phyloP scores from a whole-genome alignment of 148 eudicot genomes.

The Silene conica region DNA sequence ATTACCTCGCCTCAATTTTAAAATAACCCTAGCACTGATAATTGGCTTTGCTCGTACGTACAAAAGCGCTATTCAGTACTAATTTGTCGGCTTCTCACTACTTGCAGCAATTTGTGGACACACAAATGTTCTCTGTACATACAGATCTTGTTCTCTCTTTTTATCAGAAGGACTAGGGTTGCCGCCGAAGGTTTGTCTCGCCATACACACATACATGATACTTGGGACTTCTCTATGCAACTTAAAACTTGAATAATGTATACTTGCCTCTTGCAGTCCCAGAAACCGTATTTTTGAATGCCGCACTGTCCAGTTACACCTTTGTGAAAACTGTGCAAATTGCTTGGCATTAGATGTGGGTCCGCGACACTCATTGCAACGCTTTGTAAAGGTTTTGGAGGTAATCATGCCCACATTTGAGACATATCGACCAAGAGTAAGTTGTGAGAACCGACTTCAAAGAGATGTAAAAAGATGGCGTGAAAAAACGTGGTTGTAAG shows the following conservation, averaged over 20 bases:
- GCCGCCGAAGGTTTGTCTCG: slow-evolving; percentile 18
- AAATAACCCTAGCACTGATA: not conserved
- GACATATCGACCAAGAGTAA: too few species aligned
- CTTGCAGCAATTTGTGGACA: slow-evolving; percentile 75
- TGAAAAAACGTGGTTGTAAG: slow-evolving; percentile 5
- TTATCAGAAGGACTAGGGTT: slow-evolving; percentile 73
- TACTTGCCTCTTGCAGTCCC: not conserved
- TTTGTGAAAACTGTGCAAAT: not conserved
- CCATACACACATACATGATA: not conserved
- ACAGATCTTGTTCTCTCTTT: slow-evolving; percentile 91
- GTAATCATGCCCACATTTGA: not conserved
- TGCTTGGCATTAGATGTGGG: not conserved
- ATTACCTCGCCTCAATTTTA: not conserved
- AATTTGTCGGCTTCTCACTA: not conserved
- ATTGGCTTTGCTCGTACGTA: not conserved
- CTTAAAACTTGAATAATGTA: not conserved
- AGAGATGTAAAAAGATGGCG: slow-evolving; percentile 8
- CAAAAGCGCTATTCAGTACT: not conserved
- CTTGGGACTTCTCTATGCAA: slow-evolving; percentile 4
- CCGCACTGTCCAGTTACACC: not conserved
- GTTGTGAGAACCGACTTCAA: too few species aligned
- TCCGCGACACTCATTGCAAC: not conserved
- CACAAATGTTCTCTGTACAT: slow-evolving; percentile 94
- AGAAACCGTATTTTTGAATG: not conserved
- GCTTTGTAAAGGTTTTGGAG: not conserved